phyloP scores from a whole-genome alignment of 164 flowering plant genomes.

The Vitis rupestris region DNA sequence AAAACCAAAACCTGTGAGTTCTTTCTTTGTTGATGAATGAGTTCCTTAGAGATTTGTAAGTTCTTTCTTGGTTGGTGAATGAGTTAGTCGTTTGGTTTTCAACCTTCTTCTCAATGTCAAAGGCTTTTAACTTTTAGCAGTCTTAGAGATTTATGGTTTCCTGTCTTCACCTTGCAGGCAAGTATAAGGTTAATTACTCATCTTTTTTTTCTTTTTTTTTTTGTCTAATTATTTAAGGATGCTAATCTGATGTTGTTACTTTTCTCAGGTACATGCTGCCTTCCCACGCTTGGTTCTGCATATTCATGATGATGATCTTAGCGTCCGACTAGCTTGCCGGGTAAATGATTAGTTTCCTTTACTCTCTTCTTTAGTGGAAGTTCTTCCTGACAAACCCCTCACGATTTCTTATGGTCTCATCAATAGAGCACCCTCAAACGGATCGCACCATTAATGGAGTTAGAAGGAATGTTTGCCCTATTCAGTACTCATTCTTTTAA shows the following conservation, averaged over 20 bases:
- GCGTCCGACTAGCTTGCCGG: slow-evolving; percentile 82
- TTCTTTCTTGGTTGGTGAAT: too few species aligned
- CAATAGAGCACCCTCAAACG: slow-evolving; percentile 59
- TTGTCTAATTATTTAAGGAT: not conserved
- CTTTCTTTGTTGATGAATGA: too few species aligned
- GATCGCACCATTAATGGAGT: slow-evolving; percentile 53
- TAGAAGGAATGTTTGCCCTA: slow-evolving; percentile 44
- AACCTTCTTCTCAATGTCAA: too few species aligned
- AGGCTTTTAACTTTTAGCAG: too few species aligned
- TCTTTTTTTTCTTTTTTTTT: too few species aligned
- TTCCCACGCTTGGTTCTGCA: slow-evolving; percentile 85
- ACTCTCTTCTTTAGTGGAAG: not conserved
- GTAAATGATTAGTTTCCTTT: slow-evolving; percentile 33
- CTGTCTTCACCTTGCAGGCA: not conserved
- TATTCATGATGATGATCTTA: slow-evolving; percentile 75
- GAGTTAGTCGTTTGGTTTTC: too few species aligned
- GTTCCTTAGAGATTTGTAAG: too few species aligned
- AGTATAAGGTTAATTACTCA: too few species aligned
- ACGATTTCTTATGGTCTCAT: slow-evolving; percentile 7
- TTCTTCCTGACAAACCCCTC: not conserved
- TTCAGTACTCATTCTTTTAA: slow-evolving; percentile 50
- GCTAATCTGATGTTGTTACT: not conserved
- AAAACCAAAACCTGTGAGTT: too few species aligned
- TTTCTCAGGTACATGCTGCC: slow-evolving; percentile 66
- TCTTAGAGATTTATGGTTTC: not conserved